These are phyloP conservation scores for Phytophthora capsici DNA, from an alignment of 352 stramenopile genomes.

Conservation along the genomic window DNA sequence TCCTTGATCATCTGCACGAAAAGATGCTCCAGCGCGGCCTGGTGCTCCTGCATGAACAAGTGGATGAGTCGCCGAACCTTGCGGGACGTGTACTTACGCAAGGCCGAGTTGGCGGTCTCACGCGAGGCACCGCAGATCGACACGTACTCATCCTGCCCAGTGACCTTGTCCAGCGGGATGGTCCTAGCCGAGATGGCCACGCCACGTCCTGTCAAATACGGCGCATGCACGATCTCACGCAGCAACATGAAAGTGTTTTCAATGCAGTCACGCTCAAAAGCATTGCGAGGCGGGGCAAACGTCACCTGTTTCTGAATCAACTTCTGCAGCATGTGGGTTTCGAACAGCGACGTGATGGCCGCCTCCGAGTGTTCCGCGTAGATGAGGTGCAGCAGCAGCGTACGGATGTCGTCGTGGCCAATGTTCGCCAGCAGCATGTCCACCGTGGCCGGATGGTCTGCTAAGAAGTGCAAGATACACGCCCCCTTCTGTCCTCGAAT, in stretches of 20 bases:
- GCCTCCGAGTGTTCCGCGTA: constrained; percentile 87
- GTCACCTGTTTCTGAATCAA: constrained; percentile 82
- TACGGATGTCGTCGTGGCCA: constrained; percentile 83
- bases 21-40: constrained; percentile 68
- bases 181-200: constrained; percentile 89
- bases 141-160: constrained; percentile 87
- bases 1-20: constrained; percentile 88
- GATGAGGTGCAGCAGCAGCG: constrained; percentile 77
- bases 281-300: constrained; percentile 72
- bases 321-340: constrained; percentile 75
- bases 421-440: constrained; percentile 84
- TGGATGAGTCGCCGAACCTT: constrained; percentile 87
- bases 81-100: constrained; percentile 87
- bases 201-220: constrained; percentile 81
- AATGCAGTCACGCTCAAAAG: constrained; percentile 76
- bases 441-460: constrained; percentile 57
- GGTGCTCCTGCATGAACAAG: constrained; percentile 82
- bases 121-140: constrained; percentile 85
- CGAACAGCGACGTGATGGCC: constrained; percentile 74
- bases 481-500: constrained; percentile 78
- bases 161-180: constrained; percentile 87
- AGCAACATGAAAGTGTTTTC: constrained; percentile 86
- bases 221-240: constrained; percentile 82
- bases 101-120: constrained; percentile 80
- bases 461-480: constrained; percentile 80